Evolutionary conservation across 2,329 filamentous ascomycete genomes (phyloP), one percentile per base, ranked within the genome.

Genomic region (Aspergillus calidoustus): DNA sequence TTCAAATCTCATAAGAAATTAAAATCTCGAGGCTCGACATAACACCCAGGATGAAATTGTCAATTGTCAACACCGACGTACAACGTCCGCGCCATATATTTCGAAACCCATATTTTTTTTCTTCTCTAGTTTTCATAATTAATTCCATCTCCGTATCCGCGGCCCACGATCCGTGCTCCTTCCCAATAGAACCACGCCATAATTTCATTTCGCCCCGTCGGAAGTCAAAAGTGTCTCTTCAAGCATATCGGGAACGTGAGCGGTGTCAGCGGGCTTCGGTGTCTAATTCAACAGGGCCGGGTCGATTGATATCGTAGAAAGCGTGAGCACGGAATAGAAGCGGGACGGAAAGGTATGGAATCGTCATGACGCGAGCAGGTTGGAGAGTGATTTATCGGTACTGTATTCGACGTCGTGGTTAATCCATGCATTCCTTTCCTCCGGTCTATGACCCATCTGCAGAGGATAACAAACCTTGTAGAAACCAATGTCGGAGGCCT

Each of bases 401-500:
- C 74, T 76, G 70, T 62, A 34, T 7, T 23, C 23, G 28, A 56
- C 31, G 28, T 22, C 13, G 47, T 61, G 19, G 66, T 71, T 66
- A 68, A 25, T 3, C 22, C 46, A 22, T 25, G 19, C 19, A 25
- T 28, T 28, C 46, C 19, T 15, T 22, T 13, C 22, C 1, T 25
- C 46, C 9, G 25, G 15, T 11, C 13, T 4, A 38, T 17, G 5
- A 23, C 8, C 30, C 30, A 19, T 41, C 11, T n/a, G 17, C 11
- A n/a, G 25, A 47, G 49, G 57, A 73, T 71, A 81, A 76, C 74
- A 67, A 74, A 89, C 87, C 86, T 89, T 89, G 80, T 83, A 80
- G 83, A 89, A 89, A 73, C 87, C 87, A 77, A 89, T 89, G 79
- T 89, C 87, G 76, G 79, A 77, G 75, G 82, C 80, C 84, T 89